Evolutionary conservation across 2,329 filamentous ascomycete genomes (phyloP).

Genomic region (Malbranchea zuffiana): DNA sequence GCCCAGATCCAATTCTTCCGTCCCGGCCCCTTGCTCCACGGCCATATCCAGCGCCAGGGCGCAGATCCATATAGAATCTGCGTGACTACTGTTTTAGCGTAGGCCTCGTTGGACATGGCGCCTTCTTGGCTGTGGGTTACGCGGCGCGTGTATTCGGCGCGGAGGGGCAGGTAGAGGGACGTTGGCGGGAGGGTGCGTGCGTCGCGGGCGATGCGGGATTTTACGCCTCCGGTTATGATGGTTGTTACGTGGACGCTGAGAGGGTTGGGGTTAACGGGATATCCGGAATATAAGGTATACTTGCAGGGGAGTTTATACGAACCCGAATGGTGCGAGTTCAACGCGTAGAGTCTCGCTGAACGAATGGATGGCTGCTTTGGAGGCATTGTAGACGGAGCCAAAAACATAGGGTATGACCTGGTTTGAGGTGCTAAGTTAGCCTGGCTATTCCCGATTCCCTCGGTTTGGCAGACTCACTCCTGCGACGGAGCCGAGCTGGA

Average conservation of each 20-base stretch:
- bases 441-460: not conserved
- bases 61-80: slow-evolving; percentile 40
- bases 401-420: slow-evolving; percentile 36
- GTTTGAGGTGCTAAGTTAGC: not conserved
- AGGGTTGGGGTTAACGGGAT: not conserved
- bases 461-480: slow-evolving; percentile 20
- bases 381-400: slow-evolving; percentile 45
- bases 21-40: slow-evolving; percentile 24
- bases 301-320: slow-evolving; percentile 13
- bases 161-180: slow-evolving; percentile 44
- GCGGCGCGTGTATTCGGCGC: slow-evolving; percentile 41
- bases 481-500: slow-evolving; percentile 38
- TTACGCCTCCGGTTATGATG: slow-evolving; percentile 50
- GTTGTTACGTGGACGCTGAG: slow-evolving; percentile 41
- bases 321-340: slow-evolving; percentile 43
- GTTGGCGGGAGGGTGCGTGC: slow-evolving; percentile 38
- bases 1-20: slow-evolving; percentile 37
- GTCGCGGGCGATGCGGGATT: slow-evolving; percentile 47
- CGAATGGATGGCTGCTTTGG: slow-evolving; percentile 49
- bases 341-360: slow-evolving; percentile 49
- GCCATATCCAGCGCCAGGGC: slow-evolving; percentile 43
- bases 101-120: slow-evolving; percentile 42
- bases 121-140: slow-evolving; percentile 44
- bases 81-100: slow-evolving; percentile 45
- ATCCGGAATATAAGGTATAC: slow-evolving; percentile 3